Percentiles rank a stretch among this genome's conserved stretches.
Conservation (phyloP, 2,329 filamentous ascomycete genomes). For the Penicillium palitans region DNA sequence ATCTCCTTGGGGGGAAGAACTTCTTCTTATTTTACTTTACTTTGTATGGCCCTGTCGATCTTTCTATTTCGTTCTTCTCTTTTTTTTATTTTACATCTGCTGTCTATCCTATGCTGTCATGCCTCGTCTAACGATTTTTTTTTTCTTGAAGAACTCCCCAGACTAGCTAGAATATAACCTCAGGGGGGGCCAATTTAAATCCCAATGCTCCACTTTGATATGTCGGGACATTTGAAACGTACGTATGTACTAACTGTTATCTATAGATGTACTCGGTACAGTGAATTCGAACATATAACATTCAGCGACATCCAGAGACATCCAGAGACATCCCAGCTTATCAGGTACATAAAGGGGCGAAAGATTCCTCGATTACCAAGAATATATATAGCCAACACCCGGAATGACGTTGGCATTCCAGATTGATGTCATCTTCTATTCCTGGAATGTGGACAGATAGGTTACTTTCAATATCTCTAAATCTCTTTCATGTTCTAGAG, state of each 20-base stretch:
- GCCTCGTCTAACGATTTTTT: background rate
- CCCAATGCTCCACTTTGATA: constrained; percentile 11
- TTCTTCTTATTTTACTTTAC: background rate
- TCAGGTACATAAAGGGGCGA: background rate
- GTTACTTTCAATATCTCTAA: background rate
- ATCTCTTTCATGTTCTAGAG: background rate
- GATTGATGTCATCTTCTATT: constrained; percentile 5
- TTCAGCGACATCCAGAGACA: no score
- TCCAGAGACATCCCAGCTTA: background rate
- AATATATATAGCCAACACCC: background rate
- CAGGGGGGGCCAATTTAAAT: background rate
- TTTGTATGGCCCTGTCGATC: constrained; percentile 3
- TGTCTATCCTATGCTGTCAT: background rate
- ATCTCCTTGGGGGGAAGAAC: background rate
- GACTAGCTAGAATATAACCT: background rate
- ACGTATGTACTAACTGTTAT: background rate
- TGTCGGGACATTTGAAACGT: background rate
- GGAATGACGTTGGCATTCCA: constrained; percentile 13
- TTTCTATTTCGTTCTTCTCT: background rate
- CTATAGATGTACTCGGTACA: background rate
- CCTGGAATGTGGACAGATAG: background rate
- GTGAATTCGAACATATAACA: background rate
- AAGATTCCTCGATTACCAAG: constrained; percentile 1
- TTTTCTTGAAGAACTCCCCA: constrained; percentile 3
- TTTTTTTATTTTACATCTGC: background rate